Evolutionary conservation across 2,329 filamentous ascomycete species (phyloP), one percentile per base, ranked within the genome.

Genomic region (Aspergillus fijiensis): DNA sequence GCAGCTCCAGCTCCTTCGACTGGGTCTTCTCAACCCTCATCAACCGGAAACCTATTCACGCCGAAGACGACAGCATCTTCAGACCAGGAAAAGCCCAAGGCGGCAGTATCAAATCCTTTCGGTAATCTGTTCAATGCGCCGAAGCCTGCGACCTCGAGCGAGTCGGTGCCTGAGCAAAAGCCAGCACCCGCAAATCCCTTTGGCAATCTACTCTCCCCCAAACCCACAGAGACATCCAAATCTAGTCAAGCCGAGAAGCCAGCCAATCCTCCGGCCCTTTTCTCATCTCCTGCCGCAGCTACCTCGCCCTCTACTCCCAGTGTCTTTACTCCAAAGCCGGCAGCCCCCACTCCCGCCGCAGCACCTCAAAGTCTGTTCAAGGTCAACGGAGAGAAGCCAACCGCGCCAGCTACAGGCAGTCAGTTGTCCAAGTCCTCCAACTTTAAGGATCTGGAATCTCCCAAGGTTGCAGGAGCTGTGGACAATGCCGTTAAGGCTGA

Each of bases 41-140:
- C 65, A 16, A 57, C 66, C 5, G 64, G 61, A 57, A 72, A 63
- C 47, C 49, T 70, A 10, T 69, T 72, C 58, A 63, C 63, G 27
- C 65, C 65, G 1, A 67, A 72, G 35, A 59, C 63, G 48, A 49
- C 63, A 3, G 50, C 61, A 9, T 48, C 65, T 33, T 48, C 57
- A 11, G 62, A 63, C 27, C 54, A 65, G 48, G 60, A 63, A 7
- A 60, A 64, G 39, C 33, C 66, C 4, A 58, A 67, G 39, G 39
- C 64, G 10, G 35, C 63, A 10, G 57, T 27, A 42, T 49, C n/a
- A n/a, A 70, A 65, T 29, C 69, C 67, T 27, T 70, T 70, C 47
- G 50, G 59, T 35, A 64, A 54, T 35, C 19, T 66, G 50, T 67
- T 71, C 51, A 51, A 56, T 29, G 39, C 39, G 16, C 61, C 63